Percentiles rank a stretch among this genome's conserved stretches.
Evolutionary conservation across 208 protist genomes (phyloP).

Genomic region (Leishmania major): DNA sequence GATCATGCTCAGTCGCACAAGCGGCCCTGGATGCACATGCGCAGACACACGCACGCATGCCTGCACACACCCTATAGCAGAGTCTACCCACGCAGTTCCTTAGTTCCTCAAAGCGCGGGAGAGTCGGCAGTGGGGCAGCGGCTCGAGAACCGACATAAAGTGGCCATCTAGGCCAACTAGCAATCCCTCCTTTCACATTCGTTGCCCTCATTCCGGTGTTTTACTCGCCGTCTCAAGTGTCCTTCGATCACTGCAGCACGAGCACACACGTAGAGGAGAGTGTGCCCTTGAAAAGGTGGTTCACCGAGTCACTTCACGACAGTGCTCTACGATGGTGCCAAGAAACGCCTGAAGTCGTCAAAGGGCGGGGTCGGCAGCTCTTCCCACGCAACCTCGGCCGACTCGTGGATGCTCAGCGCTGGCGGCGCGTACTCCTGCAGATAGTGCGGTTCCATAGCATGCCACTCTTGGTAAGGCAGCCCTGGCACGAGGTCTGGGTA

Average conservation of each 20-base stretch:
- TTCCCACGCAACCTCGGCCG: conserved; percentile 37
- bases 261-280: background rate
- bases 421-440: conserved; percentile 69
- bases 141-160: background rate
- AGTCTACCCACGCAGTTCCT: background rate
- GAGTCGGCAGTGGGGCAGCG: background rate
- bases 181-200: too few species aligned
- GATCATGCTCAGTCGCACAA: background rate
- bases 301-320: background rate
- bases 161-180: background rate
- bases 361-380: conserved; percentile 33
- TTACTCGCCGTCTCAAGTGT: background rate
- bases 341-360: conserved; percentile 27
- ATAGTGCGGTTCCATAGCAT: conserved; percentile 21
- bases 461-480: conserved; percentile 74
- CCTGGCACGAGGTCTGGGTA: conserved; percentile 69
- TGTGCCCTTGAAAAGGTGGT: background rate
- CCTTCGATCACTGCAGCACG: background rate
- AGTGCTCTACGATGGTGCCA: background rate
- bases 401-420: conserved; percentile 19
- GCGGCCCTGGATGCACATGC: background rate
- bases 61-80: background rate
- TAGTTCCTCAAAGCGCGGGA: background rate
- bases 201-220: background rate
- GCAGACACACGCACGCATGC: background rate